phyloP scores from a whole-genome alignment of 768 basidiomycete genomes.

The Suillus lakei region DNA sequence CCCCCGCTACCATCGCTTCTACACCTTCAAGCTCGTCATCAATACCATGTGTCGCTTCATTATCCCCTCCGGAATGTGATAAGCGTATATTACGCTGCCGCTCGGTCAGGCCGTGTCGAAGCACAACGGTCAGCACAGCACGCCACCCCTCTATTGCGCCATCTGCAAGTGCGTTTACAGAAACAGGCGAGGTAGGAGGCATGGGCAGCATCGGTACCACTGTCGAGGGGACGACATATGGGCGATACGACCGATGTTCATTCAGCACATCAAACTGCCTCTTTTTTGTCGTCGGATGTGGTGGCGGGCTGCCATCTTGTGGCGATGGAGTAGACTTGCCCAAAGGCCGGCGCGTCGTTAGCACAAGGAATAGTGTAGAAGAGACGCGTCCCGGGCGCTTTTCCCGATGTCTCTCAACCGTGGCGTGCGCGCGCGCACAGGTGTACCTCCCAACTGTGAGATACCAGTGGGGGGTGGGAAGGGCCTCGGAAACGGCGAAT shows the following conservation, averaged over 20 bases:
- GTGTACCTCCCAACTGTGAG: conserved; percentile 21
- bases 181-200: conserved; percentile 29
- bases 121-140: conserved; percentile 70
- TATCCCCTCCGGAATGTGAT: conserved; percentile 14
- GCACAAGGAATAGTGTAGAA: conserved; percentile 71
- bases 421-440: conserved; percentile 15
- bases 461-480: conserved; percentile 25
- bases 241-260: conserved; percentile 86
- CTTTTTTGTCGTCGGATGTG: conserved; percentile 26
- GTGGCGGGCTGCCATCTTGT: conserved; percentile 18
- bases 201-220: conserved; percentile 59
- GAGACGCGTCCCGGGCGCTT: conserved; percentile 46
- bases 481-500: conserved; percentile 17
- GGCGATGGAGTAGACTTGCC: conserved; percentile 39
- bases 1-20: conserved; percentile 76
- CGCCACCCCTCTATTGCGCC: conserved; percentile 75
- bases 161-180: conserved; percentile 1
- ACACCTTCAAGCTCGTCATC: conserved; percentile 50
- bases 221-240: conserved; percentile 79
- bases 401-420: conserved; percentile 14
- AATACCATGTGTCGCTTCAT: conserved; percentile 35
- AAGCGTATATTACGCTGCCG: conserved; percentile 49
- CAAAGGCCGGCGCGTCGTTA: conserved; percentile 82
- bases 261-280: conserved; percentile 75
- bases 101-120: conserved; percentile 68